Evolutionary conservation across 768 basidiomycete species (phyloP), one percentile per base, ranked within the genome.

Genomic region (Amanita inopinata): DNA sequence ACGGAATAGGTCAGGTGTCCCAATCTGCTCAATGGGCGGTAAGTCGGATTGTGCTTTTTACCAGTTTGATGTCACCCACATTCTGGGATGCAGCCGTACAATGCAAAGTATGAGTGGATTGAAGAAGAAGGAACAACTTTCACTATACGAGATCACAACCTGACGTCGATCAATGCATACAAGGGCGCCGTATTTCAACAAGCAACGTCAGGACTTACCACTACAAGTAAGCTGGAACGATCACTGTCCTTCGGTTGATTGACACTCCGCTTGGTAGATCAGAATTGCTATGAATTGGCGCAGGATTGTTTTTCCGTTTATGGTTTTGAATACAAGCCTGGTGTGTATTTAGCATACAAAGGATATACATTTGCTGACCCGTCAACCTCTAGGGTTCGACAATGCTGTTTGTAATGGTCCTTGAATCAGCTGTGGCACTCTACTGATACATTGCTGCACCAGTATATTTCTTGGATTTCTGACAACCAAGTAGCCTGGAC

Each of bases 21-120:
- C 87, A 90, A 59, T 89, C 85, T 34, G 79, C 73, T 5, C 90
- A 94, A 56, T 84, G 79, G 78, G 81, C 66, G 32, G 83, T 85
- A 58, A 64, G 77, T 67, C 14, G 14, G 27, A 40, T 23, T 12
- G 25, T 24, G 2, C 15, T 25, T 48, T 18, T 15, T 3, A 28
- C 25, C 38, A 45, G 33, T 33, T 38, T 42, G 23, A 27, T n/a
- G 4, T 20, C 10, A 40, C n/a, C 33, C 18, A 22, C 37, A 35
- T 46, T 33, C n/a, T n/a, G n/a, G n/a, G n/a, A n/a, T n/a, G 12
- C 49, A 83, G 80, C 89, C 90, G 0, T 88, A 87, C 65, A 85
- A 92, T 56, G 68, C 71, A 30, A 61, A 61, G 38, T 93, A 92
- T 54, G 39, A 54, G 19, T 88, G 84, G 82, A 61, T 70, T 53